Base-by-base conservation (phyloP, 192 early-diverging fungal species). In the Rhizophagus clarus region DNA sequence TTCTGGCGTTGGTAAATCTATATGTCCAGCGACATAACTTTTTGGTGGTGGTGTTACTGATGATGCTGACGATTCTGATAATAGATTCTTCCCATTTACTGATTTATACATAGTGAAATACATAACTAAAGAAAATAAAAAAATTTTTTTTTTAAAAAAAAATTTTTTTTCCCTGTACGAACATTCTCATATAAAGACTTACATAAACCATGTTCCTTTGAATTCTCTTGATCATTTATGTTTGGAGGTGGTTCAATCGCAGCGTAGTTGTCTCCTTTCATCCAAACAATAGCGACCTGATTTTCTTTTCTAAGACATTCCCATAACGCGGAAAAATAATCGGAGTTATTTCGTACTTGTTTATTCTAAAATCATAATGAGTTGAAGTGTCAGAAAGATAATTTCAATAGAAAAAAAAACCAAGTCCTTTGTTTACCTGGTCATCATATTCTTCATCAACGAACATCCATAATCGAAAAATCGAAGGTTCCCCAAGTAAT, bases 1-100 rank as follows among this genome's bases (percentile, higher is more conserved):
- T 51, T 72, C 71, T 24, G 71, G 37, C 29, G 42, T 45, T 37
- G 71, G 71, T 47, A 72, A 49, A 47, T 72, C 45, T 24, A 72
- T 72, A 28, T 72, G 26, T 14, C 45, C 42, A 28, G 45, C 20
- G 26, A 72, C 24, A 49, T 72, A 72, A 15, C 71, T 72, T 12
- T 72, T 72, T 8, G 37, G 37, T 10, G 22, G 42, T 47, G 3
- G 37, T 24, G 24, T 72, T 72, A 24, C 22, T 37, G 71, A 24
- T 3, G 32, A 12, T 14, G 45, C 1, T 28, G 71, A 72, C 17
- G 42, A 10, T 12, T n/a, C 10, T 45, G 20, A 45, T 45, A 72
- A 29, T 34, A 72, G 51, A 49, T 72, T 49, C 10, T 49, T 26
- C 17, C 22, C 42, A 49, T 47, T 72, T 49, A 51, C 71, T 10